phyloP scores from a whole-genome alignment of 306 rosid species.

The Malus asiatica region DNA sequence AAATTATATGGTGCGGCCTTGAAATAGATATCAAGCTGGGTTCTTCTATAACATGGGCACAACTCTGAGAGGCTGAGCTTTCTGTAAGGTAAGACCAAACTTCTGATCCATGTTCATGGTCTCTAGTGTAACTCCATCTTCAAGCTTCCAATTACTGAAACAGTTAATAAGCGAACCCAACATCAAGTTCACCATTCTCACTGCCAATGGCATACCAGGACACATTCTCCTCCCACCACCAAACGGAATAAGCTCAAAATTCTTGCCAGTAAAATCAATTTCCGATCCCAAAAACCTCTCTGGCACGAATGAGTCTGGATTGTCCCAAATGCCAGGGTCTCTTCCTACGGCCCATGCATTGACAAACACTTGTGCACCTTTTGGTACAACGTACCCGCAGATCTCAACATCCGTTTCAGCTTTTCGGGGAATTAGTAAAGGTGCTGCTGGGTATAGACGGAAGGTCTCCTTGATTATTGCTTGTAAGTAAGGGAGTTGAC shows the following conservation, averaged over 20 bases:
- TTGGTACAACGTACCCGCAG: neutral
- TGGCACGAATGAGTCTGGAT: neutral
- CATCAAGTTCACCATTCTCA: conserved; percentile 23
- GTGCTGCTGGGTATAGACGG: neutral
- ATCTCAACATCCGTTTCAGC: conserved; percentile 3
- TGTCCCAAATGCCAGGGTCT: conserved; percentile 8
- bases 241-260: conserved; percentile 36
- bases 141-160: conserved; percentile 28
- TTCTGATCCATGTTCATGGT: conserved; percentile 21
- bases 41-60: too few species aligned
- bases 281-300: conserved; percentile 18
- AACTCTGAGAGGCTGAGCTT: neutral
- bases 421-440: neutral
- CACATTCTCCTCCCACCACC: conserved; percentile 31
- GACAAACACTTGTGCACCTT: conserved; percentile 17
- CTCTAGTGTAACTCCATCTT: conserved; percentile 15
- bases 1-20: too few species aligned
- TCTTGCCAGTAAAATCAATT: conserved; percentile 6
- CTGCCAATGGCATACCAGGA: conserved; percentile 25
- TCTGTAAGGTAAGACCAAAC: conserved; percentile 1
- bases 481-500: conserved; percentile 11
- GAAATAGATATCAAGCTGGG: too few species aligned
- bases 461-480: conserved; percentile 14
- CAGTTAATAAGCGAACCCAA: conserved; percentile 28
- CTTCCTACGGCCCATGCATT: conserved; percentile 16